Evolutionary conservation across 163 green algal species (phyloP), one percentile per base, ranked within the genome.

Genomic region (Volvox carteri): DNA sequence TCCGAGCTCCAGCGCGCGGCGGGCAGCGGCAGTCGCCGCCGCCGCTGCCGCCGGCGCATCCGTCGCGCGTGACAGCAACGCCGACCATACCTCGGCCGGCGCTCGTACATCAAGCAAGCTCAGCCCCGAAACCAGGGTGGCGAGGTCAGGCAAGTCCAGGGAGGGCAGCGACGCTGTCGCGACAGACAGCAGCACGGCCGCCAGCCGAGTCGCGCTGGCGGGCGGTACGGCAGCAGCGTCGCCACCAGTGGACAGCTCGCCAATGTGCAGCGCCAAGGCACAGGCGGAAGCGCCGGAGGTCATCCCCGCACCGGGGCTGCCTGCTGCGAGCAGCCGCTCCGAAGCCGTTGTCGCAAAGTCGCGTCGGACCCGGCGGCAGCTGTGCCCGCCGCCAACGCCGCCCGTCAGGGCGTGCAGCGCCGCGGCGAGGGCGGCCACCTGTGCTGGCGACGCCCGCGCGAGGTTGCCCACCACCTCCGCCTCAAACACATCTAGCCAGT

Each of bases 71-170:
- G 68, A 83, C 50, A 88, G 83, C 68, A 81, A 6, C 28, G 83
- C 67, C 9, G 50, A 62, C 83, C 83, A 88, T 11, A 88, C 68
- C 67, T 88, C 68, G 4, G 68, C 35, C 83, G 83, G 83, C 33
- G 70, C 23, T 2, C 33, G 30, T 2, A 78, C 50, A 12, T 65
- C 68, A n/a, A 81, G 25, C 37, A 78, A 41, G 23, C 30, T 37
- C 23, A 81, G 37, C 12, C 83, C 83, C n/a, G 37, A 54, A 12
- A 68, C 35, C 35, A 81, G 48, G 1, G 67, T 35, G 33, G 83
- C 83, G 21, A 88, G 67, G 48, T 83, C 35, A 14, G 83, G 83
- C 30, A 74, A 7, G 83, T 88, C 83, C 25, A 88, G 83, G n/a
- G 68, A 52, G 7, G 83, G 11, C 37, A 88, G 83, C 4, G 62